A percentile compares a stretch with the other conserved stretches of the same genome.
Evolutionary conservation across 208 protist genomes (phyloP).

Genomic region (Balamuthia mandrillaris): DNA sequence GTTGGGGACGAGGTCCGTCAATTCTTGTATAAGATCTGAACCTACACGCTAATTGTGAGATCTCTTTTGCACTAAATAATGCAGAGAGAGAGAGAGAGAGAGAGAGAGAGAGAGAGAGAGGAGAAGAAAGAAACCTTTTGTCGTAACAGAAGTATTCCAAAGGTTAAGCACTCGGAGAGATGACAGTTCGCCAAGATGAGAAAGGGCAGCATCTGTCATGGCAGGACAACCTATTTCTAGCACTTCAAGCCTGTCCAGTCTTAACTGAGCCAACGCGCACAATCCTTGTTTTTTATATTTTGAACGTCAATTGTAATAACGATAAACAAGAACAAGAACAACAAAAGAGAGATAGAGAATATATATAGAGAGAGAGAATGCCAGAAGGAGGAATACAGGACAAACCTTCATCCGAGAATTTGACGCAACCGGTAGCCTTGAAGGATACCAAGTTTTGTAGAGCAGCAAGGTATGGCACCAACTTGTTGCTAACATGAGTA

Average conservation of each 20-base stretch:
- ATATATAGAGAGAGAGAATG: not conserved
- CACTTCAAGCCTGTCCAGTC: not conserved
- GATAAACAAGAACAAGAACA: not conserved
- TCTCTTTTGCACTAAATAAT: too few species aligned
- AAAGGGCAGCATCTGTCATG: not conserved
- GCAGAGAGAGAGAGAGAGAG: too few species aligned
- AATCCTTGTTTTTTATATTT: not conserved
- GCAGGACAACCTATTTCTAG: not conserved
- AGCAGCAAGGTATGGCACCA: not conserved
- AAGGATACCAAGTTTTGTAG: not conserved
- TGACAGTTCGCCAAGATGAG: not conserved
- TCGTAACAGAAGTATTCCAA: too few species aligned
- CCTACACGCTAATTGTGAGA: too few species aligned
- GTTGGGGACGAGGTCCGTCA: not conserved
- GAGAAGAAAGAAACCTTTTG: too few species aligned
- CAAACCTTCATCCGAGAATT: not conserved
- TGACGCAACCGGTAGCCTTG: not conserved
- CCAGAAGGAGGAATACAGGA: not conserved
- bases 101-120: too few species aligned
- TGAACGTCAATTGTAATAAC: not conserved
- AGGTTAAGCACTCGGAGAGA: not conserved
- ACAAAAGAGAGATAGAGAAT: not conserved
- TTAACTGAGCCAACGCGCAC: not conserved
- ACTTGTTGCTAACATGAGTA: constrained; percentile 5
- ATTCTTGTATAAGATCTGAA: not conserved